These are phyloP conservation scores for Stephanodiscus minutulus DNA, from an alignment of 108 stramenopile species.

Conservation along the genomic window DNA sequence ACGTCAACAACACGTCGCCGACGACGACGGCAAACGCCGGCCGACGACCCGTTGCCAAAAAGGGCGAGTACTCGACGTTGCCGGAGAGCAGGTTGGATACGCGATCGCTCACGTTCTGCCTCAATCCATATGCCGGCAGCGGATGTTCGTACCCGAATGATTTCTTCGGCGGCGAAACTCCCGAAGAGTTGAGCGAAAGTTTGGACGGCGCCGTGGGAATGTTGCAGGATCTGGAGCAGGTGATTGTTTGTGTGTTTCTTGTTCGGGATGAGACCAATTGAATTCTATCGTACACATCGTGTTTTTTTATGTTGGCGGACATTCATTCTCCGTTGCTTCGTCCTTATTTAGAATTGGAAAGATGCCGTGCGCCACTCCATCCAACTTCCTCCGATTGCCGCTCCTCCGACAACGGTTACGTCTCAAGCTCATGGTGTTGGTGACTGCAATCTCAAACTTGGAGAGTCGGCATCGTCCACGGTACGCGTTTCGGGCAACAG, in stretches of 20 bases:
- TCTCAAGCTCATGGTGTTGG: slow-evolving; percentile 9
- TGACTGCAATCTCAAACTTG: slow-evolving; percentile 4
- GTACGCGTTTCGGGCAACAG: background rate
- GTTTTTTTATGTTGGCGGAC: too few relatives aligned
- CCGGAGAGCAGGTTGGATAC: slow-evolving; percentile 25
- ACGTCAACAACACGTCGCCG: background rate
- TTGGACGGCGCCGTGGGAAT: slow-evolving; percentile 83
- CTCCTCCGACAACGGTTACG: background rate
- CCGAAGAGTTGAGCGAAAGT: slow-evolving; percentile 79
- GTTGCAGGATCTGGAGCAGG: slow-evolving; percentile 89
- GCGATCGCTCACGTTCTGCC: slow-evolving; percentile 29
- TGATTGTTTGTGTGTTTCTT: slow-evolving; percentile 8
- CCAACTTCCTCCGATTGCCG: slow-evolving; percentile 40
- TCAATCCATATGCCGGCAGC: slow-evolving; percentile 3
- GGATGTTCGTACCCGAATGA: slow-evolving; percentile 39
- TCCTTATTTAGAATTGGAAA: slow-evolving; percentile 61
- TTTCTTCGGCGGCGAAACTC: slow-evolving; percentile 58
- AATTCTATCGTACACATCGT: too few relatives aligned
- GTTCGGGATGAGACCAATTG: too few relatives aligned
- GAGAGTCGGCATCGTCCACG: background rate
- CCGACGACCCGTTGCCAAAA: background rate
- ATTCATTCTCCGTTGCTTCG: background rate
- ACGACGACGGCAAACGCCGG: background rate
- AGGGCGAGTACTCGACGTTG: background rate
- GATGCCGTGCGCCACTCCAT: slow-evolving; percentile 82